Evolutionary conservation across 805 yeast genomes (phyloP).

Genomic region (Sugiyamaella americana): DNA sequence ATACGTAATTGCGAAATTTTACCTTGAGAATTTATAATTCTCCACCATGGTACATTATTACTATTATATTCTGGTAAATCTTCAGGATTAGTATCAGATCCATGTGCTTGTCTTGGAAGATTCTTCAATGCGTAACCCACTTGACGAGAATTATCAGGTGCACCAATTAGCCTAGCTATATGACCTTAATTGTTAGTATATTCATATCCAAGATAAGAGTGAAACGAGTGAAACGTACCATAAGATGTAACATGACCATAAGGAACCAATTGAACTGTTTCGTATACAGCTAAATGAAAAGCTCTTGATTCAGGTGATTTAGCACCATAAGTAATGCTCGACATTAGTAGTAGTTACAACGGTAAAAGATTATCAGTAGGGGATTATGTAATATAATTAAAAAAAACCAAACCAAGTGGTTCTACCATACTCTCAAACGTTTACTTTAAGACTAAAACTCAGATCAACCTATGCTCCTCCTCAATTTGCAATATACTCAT

Average conservation of each 20-base stretch:
- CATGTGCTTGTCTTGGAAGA: slow-evolving; percentile 29
- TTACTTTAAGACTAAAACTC: no score
- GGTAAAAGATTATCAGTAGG: no score
- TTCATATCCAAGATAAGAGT: background rate
- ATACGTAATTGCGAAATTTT: slow-evolving; percentile 45
- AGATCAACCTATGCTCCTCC: no score
- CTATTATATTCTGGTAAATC: slow-evolving; percentile 25
- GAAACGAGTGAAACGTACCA: slow-evolving; percentile 35
- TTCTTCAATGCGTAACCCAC: slow-evolving; percentile 68
- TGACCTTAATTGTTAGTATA: slow-evolving; percentile 39
- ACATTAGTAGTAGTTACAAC: no score
- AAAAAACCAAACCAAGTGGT: no score
- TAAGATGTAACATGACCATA: slow-evolving; percentile 62
- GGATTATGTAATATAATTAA: no score
- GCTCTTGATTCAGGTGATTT: slow-evolving; percentile 43
- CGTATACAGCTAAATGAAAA: slow-evolving; percentile 58
- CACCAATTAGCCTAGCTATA: slow-evolving; percentile 55
- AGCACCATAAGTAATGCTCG: slow-evolving; percentile 19
- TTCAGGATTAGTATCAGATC: slow-evolving; percentile 10
- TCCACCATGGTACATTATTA: slow-evolving; percentile 69
- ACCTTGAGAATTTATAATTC: slow-evolving; percentile 63
- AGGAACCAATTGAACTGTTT: slow-evolving; percentile 49
- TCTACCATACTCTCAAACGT: no score
- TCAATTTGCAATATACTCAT: no score
- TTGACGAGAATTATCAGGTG: slow-evolving; percentile 64